Evolutionary conservation across 768 basidiomycete species (phyloP), one percentile per base, ranked within the genome.

Genomic region (Boletellus ananas): DNA sequence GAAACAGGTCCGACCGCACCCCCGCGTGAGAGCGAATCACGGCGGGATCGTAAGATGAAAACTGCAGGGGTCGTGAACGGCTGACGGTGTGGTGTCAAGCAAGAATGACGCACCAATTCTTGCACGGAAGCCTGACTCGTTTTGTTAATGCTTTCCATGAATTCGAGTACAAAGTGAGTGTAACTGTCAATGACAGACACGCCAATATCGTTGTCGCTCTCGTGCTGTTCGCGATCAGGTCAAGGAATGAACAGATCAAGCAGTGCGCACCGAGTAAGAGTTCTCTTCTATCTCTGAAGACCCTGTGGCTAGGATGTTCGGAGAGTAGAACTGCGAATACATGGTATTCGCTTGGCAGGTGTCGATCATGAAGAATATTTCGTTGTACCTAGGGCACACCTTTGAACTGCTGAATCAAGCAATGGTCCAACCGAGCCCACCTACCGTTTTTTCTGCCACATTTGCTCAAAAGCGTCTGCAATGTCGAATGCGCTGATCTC

Each of bases 391-490:
- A 27, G 16, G n/a, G 23, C 31, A n/a, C 14, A 47, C 85, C 87
- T 58, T 41, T 25, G 14, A 38, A 27, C 21, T 2, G 35, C 35
- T 16, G 29, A 35, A 39, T 18, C 17, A 31, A n/a, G 6, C 17
- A 13, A 3, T 1, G 20, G 6, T 29, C 29, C 11, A 11, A 41
- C 3, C 14, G 7, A 31, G 12, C 10, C 14, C 18, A 4, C 79
- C 38, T 50, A 89, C 94, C 94, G 74, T 65, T 87, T 87, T 77
- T 97, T 97, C 66, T 94, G 89, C 76, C 87, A 94, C 95, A 99
- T 99, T 70, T 97, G 94, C 67, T 93, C 93, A 53, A 98, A 89
- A 2, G 96, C 94, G 64, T 98, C 95, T 0, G 95, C 95, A n/a
- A 98, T 81, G 64, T 98, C 96, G 50, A 89, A 92, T 0, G 95